A percentile compares a stretch with the other conserved stretches of the same genome.
Conservation (phyloP, 768 basidiomycete genomes). For the Boletus tomentosulus region DNA sequence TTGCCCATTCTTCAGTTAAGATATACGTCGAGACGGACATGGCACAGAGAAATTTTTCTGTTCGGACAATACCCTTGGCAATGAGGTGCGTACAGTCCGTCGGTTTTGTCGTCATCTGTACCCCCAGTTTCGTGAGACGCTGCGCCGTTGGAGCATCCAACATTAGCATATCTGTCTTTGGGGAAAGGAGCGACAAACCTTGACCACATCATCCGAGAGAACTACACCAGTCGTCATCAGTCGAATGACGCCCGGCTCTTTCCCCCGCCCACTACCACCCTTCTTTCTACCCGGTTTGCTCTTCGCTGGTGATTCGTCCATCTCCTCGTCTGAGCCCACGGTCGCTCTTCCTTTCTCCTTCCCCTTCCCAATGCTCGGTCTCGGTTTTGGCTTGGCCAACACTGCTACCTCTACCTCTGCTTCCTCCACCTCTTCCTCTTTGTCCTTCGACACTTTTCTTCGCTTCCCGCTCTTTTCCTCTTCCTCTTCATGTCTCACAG, state of each 20-base stretch:
- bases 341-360: background rate
- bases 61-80: conserved; percentile 64
- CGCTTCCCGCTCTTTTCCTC: conserved; percentile 15
- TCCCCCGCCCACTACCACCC: background rate
- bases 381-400: conserved; percentile 13
- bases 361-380: conserved; percentile 3
- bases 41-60: conserved; percentile 85
- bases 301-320: background rate
- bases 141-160: conserved; percentile 22
- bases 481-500: conserved; percentile 1
- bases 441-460: conserved; percentile 15
- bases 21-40: conserved; percentile 60
- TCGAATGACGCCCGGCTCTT: conserved; percentile 28
- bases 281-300: conserved; percentile 12
- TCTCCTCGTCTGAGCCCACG: conserved; percentile 6
- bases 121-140: conserved; percentile 64
- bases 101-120: conserved; percentile 55
- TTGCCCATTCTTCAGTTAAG: conserved; percentile 67
- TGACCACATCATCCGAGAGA: conserved; percentile 53
- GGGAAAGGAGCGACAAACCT: conserved; percentile 37
- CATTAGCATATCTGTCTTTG: background rate
- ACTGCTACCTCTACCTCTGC: conserved; percentile 19
- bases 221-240: conserved; percentile 68
- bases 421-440: conserved; percentile 21
- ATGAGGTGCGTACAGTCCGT: conserved; percentile 78